Percentiles rank a stretch among this genome's conserved stretches.
These are phyloP conservation scores for Phlebopus sp. DNA, from an alignment of 1,284 basidiomycete genomes.

Conservation along the genomic window DNA sequence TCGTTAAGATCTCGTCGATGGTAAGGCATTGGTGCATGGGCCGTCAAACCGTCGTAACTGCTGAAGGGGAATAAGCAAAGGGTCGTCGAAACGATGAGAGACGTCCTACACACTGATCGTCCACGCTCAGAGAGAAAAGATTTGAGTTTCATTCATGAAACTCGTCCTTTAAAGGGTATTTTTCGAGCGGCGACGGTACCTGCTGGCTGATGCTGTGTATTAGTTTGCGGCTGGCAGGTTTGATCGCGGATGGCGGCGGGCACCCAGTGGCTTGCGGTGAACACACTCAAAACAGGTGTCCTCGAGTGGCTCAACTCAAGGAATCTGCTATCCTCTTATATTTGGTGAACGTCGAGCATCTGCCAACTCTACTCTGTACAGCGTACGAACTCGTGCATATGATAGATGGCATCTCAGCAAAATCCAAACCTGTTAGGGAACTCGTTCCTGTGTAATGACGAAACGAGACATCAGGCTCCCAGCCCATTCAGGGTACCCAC, in stretches of 20 bases:
- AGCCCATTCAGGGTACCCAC: too few relatives aligned
- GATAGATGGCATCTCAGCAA: too few relatives aligned
- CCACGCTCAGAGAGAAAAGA: conserved; percentile 19
- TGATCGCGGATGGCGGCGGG: neutral
- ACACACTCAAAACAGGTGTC: too few relatives aligned
- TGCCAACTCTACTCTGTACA: too few relatives aligned
- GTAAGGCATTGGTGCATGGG: conserved; percentile 32
- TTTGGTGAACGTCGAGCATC: too few relatives aligned
- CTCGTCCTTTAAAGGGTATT: conserved; percentile 10
- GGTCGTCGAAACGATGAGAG: neutral
- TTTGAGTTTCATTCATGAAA: neutral
- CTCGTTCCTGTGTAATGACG: too few relatives aligned
- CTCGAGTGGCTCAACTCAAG: too few relatives aligned
- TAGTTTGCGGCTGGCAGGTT: neutral
- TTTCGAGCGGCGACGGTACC: conserved; percentile 23
- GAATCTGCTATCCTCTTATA: too few relatives aligned
- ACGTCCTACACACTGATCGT: conserved; percentile 21
- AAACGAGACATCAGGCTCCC: too few relatives aligned
- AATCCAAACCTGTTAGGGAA: too few relatives aligned
- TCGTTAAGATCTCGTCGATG: conserved; percentile 32
- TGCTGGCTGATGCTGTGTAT: neutral
- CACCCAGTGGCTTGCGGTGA: too few relatives aligned
- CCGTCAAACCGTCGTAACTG: conserved; percentile 17
- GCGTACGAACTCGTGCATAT: too few relatives aligned
- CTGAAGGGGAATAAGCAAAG: neutral